phyloP scores from a whole-genome alignment of 106 monocot species.

The Hemerocallis citrina region DNA sequence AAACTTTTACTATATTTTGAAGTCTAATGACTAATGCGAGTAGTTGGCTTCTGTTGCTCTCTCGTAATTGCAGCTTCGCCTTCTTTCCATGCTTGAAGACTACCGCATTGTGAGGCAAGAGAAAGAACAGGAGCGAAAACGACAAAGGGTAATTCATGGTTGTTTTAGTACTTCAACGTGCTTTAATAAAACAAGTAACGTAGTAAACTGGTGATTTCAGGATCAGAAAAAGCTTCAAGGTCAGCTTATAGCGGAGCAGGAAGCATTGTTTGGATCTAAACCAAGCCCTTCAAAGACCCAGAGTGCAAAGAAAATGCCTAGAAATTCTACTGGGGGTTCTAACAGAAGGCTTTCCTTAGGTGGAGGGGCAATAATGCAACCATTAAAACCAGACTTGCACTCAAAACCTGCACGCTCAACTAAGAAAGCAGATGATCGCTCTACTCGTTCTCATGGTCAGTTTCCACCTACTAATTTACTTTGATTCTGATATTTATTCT shows the following conservation, averaged over 20 bases:
- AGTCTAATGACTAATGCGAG: background rate
- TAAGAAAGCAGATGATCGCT: conserved; percentile 32
- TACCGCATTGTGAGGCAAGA: conserved; percentile 46
- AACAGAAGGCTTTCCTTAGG: conserved; percentile 49
- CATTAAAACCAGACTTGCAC: conserved; percentile 15
- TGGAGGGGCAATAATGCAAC: conserved; percentile 20
- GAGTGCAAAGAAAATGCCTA: conserved; percentile 42
- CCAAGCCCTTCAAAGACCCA: conserved; percentile 59
- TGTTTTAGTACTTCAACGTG: background rate
- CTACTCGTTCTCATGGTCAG: conserved; percentile 37
- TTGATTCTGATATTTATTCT: background rate
- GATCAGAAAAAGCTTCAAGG: conserved; percentile 67
- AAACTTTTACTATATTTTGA: background rate
- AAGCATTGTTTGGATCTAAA: conserved; percentile 61
- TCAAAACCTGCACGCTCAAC: conserved; percentile 28
- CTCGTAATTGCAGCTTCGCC: conserved; percentile 25
- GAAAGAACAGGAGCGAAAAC: conserved; percentile 56
- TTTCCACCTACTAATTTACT: background rate
- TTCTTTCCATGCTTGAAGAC: conserved; percentile 71
- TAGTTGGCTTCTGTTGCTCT: background rate
- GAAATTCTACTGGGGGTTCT: conserved; percentile 39
- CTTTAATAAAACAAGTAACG: background rate
- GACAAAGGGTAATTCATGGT: conserved; percentile 34
- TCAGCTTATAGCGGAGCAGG: conserved; percentile 69
- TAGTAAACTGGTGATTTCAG: conserved; percentile 18